Conservation (phyloP, 192 early-diverging fungal genomes). For the Cladochytrium replicatum region DNA sequence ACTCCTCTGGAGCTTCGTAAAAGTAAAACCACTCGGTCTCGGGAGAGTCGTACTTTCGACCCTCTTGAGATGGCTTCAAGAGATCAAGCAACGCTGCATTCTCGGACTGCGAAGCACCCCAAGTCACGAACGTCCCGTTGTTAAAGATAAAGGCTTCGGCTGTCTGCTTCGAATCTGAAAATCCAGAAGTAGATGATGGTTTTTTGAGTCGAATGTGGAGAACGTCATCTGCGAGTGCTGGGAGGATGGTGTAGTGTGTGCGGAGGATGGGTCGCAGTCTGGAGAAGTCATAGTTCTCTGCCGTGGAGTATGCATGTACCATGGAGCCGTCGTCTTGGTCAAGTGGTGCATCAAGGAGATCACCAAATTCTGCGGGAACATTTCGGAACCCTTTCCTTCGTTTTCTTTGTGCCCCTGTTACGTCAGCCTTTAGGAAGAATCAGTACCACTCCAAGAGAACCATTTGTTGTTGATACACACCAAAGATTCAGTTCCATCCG, state of each 20-base stretch:
- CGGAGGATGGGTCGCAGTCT: conserved; percentile 36
- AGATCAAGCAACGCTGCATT: conserved; percentile 25
- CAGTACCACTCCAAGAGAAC: too few species aligned
- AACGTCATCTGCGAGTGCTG: conserved; percentile 46
- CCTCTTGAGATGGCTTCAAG: conserved; percentile 30
- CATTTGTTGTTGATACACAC: too few species aligned
- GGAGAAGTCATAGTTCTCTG: conserved; percentile 39
- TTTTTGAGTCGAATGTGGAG: conserved; percentile 30
- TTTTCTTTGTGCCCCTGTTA: too few species aligned
- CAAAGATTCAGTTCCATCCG: too few species aligned
- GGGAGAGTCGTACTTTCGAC: conserved; percentile 27
- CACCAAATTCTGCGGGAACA: too few species aligned
- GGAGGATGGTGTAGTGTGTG: conserved; percentile 26
- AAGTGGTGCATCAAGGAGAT: too few species aligned
- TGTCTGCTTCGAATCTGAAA: background rate
- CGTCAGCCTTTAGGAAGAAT: too few species aligned
- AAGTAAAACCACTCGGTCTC: conserved; percentile 48
- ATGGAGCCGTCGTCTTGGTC: too few species aligned
- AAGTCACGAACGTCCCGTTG: conserved; percentile 46
- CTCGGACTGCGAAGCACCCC: conserved; percentile 36
- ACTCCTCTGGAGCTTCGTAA: conserved; percentile 28
- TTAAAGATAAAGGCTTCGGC: conserved; percentile 42
- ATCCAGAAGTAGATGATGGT: conserved; percentile 4
- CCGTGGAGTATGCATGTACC: conserved; percentile 32
- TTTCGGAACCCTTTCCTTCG: too few species aligned